phyloP scores from a whole-genome alignment of 139 green algal genomes.

The Tetradesmus obliquus region DNA sequence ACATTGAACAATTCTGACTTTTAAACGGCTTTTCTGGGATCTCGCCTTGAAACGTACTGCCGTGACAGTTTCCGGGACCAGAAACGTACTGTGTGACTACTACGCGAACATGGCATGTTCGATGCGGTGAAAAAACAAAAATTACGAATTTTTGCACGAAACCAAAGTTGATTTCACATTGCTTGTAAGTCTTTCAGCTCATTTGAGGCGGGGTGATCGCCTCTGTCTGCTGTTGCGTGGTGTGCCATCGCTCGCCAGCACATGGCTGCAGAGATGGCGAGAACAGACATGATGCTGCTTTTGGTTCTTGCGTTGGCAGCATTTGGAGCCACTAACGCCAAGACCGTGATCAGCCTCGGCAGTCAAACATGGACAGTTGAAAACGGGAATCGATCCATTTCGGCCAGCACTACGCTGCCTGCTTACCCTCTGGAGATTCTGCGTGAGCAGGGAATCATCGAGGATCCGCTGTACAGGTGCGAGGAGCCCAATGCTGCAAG shows the following conservation, averaged over 20 bases:
- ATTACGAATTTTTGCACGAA: too few relatives aligned
- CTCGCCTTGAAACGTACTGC: not conserved
- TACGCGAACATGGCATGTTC: too few relatives aligned
- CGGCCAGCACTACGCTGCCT: slow-evolving; percentile 9
- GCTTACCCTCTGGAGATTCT: slow-evolving; percentile 39
- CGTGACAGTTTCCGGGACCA: not conserved
- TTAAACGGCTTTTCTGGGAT: too few relatives aligned
- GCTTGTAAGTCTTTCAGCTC: too few relatives aligned
- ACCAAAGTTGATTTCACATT: too few relatives aligned
- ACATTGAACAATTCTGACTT: too few relatives aligned
- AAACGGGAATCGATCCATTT: slow-evolving; percentile 23
- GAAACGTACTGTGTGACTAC: not conserved
- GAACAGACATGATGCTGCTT: not conserved
- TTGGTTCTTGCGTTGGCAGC: not conserved
- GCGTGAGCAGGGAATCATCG: not conserved
- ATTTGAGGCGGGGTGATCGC: not conserved
- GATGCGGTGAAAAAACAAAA: too few relatives aligned
- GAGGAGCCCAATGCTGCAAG: too few relatives aligned
- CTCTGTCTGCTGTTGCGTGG: not conserved
- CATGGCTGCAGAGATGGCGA: not conserved
- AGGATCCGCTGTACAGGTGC: slow-evolving; percentile 31
- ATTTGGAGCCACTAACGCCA: not conserved
- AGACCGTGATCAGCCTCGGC: not conserved
- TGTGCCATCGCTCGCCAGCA: not conserved
- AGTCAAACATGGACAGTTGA: slow-evolving; percentile 11